phyloP scores from a whole-genome alignment of 2,329 filamentous ascomycete species.

The Clarireedia paspali region DNA sequence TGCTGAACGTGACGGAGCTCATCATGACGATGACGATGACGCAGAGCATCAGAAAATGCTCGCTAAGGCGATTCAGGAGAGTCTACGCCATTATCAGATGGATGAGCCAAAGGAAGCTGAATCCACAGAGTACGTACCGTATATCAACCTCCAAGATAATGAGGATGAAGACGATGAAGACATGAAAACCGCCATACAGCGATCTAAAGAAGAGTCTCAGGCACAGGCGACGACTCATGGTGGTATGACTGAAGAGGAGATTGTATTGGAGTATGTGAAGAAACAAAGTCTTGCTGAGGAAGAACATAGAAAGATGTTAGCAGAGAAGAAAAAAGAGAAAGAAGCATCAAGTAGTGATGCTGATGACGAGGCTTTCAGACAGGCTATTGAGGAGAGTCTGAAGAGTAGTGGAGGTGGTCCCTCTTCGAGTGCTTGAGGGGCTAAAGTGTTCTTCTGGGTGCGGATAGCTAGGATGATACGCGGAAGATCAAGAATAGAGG shows the following conservation, averaged over 20 bases:
- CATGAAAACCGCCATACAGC: slow-evolving; percentile 18
- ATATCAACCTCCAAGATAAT: slow-evolving; percentile 3
- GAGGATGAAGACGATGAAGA: slow-evolving; percentile 22
- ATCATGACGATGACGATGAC: slow-evolving; percentile 30
- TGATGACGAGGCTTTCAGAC: slow-evolving; percentile 48
- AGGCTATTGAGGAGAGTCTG: slow-evolving; percentile 49
- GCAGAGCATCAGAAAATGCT: slow-evolving; percentile 50
- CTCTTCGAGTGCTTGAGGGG: not conserved
- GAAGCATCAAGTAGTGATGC: slow-evolving; percentile 28
- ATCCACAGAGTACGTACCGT: not conserved
- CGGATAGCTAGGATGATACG: not conserved
- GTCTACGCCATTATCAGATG: slow-evolving; percentile 31
- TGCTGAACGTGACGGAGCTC: not conserved
- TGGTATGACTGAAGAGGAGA: slow-evolving; percentile 54
- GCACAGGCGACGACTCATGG: slow-evolving; percentile 9
- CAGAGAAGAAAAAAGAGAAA: slow-evolving; percentile 4
- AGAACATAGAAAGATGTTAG: slow-evolving; percentile 32
- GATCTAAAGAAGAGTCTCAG: slow-evolving; percentile 22
- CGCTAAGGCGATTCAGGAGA: slow-evolving; percentile 48
- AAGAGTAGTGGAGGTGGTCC: slow-evolving; percentile 24
- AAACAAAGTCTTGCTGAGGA: slow-evolving; percentile 69
- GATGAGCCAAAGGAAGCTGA: not conserved
- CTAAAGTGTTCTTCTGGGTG: not conserved
- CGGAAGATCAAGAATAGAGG: not conserved
- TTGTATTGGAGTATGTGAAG: slow-evolving; percentile 69